Conservation (phyloP, 768 basidiomycete genomes). For the Omphalotus guepiniiformis region DNA sequence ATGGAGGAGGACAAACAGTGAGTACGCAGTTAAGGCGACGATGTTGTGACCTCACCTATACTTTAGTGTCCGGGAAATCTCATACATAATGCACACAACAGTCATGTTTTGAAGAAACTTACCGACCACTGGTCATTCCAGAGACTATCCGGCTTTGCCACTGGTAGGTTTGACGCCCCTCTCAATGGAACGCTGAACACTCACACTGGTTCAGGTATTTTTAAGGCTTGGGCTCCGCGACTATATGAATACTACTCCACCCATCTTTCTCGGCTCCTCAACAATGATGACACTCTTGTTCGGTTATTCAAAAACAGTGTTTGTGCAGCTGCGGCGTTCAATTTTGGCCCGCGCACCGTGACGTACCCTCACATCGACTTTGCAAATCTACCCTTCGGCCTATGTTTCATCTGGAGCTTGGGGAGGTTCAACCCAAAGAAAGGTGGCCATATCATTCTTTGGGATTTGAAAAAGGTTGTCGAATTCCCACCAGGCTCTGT, state of each 20-base stretch:
- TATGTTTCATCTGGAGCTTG: constrained; percentile 23
- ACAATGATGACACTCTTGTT: neutral
- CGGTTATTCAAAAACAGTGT: constrained; percentile 9
- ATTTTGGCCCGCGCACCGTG: constrained; percentile 16
- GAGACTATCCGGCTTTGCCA: constrained; percentile 19
- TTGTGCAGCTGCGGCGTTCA: constrained; percentile 18
- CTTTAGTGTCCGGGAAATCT: constrained; percentile 10
- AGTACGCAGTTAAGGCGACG: neutral
- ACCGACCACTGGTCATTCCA: constrained; percentile 4
- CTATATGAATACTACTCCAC: too few relatives aligned
- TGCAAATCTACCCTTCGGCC: constrained; percentile 17
- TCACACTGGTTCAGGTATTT: constrained; percentile 8
- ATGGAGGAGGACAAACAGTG: constrained; percentile 24
- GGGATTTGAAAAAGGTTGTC: constrained; percentile 19
- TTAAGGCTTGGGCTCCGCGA: constrained; percentile 18
- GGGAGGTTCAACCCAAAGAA: constrained; percentile 20
- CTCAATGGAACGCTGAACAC: neutral
- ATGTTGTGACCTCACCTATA: neutral
- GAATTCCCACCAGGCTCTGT: constrained; percentile 20
- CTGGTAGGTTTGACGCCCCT: constrained; percentile 12
- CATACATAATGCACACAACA: neutral
- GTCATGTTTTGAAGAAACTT: neutral
- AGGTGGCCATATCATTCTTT: constrained; percentile 25
- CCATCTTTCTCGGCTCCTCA: neutral
- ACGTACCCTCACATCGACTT: constrained; percentile 17